Evolutionary conservation across 305 asterid genomes (phyloP).

Genomic region (Fraxinus platypoda): DNA sequence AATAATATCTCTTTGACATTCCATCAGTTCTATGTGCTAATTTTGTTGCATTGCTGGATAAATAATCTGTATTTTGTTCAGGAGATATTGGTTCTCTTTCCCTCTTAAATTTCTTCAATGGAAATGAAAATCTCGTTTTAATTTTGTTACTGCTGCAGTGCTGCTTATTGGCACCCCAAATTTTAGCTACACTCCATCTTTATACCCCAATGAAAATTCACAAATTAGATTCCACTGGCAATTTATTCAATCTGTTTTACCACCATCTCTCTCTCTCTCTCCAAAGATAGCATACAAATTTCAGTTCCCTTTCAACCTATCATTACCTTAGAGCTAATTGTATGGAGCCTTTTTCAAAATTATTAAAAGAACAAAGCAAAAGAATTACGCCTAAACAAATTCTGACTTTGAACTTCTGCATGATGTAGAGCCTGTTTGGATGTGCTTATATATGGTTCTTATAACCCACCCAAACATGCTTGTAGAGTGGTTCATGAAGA

Average conservation of each 20-base stretch:
- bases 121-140: not conserved
- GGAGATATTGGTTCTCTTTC: not conserved
- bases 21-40: slow-evolving; percentile 11
- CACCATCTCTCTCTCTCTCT: not conserved
- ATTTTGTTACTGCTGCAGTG: slow-evolving; percentile 7
- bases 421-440: not conserved
- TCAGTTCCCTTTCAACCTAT: not conserved
- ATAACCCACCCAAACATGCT: not conserved
- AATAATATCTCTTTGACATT: too few species aligned
- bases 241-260: not conserved
- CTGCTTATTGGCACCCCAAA: not conserved
- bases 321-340: not conserved
- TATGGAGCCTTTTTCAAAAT: not conserved
- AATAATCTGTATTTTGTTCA: not conserved
- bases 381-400: not conserved
- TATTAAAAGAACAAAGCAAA: not conserved
- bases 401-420: not conserved
- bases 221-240: not conserved
- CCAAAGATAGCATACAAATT: not conserved
- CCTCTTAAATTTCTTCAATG: not conserved
- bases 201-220: not conserved
- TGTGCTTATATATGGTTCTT: not conserved
- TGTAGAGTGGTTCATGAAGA: not conserved
- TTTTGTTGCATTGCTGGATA: slow-evolving; percentile 2
- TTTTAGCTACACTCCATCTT: not conserved